Conservation (phyloP, 75 land plant species). For the Cryptomeria japonica region DNA sequence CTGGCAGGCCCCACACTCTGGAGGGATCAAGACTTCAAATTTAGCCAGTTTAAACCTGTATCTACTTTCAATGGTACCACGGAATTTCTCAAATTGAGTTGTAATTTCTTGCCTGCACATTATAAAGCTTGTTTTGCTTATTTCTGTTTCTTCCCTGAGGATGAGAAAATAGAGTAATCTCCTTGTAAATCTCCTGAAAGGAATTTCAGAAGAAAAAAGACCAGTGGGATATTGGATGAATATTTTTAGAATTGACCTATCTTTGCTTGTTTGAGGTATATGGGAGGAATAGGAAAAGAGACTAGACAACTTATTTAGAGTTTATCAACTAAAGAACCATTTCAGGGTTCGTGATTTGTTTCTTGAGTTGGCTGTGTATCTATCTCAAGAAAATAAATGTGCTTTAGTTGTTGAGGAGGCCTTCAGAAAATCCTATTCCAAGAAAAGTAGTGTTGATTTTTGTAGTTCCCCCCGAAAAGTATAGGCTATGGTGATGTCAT, state of each 20-base stretch:
- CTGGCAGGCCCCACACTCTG: too few relatives aligned
- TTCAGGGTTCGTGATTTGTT: not conserved
- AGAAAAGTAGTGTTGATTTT: not conserved
- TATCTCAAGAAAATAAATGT: not conserved
- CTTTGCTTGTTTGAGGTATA: too few relatives aligned
- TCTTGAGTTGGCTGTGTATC: not conserved
- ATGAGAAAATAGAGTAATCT: not conserved
- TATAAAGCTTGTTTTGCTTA: not conserved
- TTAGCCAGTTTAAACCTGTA: too few relatives aligned
- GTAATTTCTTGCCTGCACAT: not conserved
- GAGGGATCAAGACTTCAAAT: too few relatives aligned
- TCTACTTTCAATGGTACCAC: not conserved
- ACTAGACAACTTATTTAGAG: too few relatives aligned
- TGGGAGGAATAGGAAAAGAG: too few relatives aligned
- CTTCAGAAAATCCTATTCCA: not conserved
- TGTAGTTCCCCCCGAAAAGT: too few relatives aligned
- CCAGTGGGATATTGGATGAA: not conserved
- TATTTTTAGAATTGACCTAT: too few relatives aligned
- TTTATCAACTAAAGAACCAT: not conserved
- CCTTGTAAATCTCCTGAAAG: not conserved
- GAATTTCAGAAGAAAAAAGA: not conserved
- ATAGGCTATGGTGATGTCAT: too few relatives aligned
- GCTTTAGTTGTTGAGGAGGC: not conserved
- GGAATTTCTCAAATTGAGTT: not conserved
- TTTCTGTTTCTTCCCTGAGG: not conserved